Conservation (phyloP, 2,329 filamentous ascomycete genomes). For the Xylaria digitata region DNA sequence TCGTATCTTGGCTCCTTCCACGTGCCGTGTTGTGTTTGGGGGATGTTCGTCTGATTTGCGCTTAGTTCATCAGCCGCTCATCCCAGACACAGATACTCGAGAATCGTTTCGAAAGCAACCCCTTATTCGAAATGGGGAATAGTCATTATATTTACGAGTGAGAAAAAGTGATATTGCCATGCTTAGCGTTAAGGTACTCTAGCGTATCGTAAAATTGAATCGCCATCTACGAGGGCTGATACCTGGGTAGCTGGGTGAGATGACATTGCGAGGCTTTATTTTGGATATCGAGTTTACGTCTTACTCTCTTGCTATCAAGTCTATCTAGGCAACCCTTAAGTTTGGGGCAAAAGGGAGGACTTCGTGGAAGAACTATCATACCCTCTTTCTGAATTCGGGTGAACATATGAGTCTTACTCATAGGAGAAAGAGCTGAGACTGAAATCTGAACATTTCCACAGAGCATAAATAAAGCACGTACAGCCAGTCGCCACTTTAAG, state of each 20-base stretch:
- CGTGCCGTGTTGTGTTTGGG: constrained; percentile 27
- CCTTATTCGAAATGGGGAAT: constrained; percentile 12
- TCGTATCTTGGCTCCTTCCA: constrained; percentile 15
- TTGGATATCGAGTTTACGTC: neutral
- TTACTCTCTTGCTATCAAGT: neutral
- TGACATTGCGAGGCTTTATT: neutral
- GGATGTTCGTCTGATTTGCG: constrained; percentile 29
- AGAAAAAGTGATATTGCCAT: neutral
- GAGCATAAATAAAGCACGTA: neutral
- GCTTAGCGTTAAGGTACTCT: neutral
- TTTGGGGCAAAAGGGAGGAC: neutral
- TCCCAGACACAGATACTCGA: constrained; percentile 32
- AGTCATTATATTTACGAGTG: neutral
- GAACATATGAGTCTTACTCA: neutral
- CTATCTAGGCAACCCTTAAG: neutral
- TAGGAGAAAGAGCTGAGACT: too few species aligned
- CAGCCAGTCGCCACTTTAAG: neutral
- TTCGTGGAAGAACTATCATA: neutral
- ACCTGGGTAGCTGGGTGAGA: neutral
- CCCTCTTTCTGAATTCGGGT: neutral
- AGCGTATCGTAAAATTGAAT: neutral
- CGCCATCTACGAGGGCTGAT: neutral
- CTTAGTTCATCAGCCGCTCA: constrained; percentile 30
- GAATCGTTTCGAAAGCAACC: constrained; percentile 30
- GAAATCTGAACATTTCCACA: neutral